Conservation (phyloP, 345 rosid genomes). For the Eucalyptus regnans region DNA sequence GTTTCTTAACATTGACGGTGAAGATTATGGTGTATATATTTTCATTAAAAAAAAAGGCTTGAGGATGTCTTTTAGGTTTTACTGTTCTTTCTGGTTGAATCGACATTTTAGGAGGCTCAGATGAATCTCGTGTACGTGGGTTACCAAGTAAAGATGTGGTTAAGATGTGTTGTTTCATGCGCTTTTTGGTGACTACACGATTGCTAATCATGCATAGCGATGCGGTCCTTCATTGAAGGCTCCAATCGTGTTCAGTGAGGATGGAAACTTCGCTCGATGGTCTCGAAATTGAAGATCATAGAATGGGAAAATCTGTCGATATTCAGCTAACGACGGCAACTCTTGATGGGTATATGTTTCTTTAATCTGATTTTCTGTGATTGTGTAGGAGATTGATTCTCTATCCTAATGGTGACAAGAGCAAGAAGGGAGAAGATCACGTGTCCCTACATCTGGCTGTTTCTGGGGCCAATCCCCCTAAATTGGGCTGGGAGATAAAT, state of each 20-base stretch:
- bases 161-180: not conserved
- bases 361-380: not conserved
- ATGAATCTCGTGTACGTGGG: not conserved
- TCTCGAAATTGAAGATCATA: not conserved
- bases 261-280: not conserved
- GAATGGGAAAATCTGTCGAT: not conserved
- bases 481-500: not conserved
- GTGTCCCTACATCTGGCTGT: not conserved
- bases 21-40: not conserved
- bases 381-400: not conserved
- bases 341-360: not conserved
- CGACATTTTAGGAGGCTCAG: not conserved
- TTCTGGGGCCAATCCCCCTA: not conserved
- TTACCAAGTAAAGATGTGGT: not conserved
- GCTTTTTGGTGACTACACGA: not conserved
- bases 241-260: not conserved
- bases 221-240: not conserved
- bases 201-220: not conserved
- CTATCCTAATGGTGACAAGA: not conserved
- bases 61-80: not conserved
- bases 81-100: not conserved
- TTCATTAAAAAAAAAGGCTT: not conserved
- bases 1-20: not conserved
- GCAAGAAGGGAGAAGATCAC: not conserved
- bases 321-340: not conserved